Conservation (phyloP, 2,329 filamentous ascomycete genomes). For the Coniochaeta ligniaria region DNA sequence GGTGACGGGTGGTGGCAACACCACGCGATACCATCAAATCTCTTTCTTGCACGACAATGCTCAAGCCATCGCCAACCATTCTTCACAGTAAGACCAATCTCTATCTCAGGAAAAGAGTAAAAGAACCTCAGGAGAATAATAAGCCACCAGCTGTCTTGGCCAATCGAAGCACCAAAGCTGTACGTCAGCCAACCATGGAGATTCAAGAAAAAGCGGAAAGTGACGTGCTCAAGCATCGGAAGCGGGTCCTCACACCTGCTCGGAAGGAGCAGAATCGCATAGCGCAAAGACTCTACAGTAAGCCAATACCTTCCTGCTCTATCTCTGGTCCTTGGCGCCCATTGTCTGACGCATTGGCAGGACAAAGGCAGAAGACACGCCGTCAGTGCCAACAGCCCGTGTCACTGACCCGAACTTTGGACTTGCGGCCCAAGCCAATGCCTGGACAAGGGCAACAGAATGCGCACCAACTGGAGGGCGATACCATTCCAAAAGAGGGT, state of each 20-base stretch:
- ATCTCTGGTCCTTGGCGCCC: background rate
- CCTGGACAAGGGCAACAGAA: background rate
- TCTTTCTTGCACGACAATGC: too few relatives aligned
- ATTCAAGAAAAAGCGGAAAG: background rate
- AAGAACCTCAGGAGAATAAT: background rate
- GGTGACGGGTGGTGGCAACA: background rate
- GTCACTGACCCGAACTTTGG: background rate
- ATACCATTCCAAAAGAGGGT: background rate
- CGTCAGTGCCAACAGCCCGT: background rate
- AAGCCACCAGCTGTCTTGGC: too few relatives aligned
- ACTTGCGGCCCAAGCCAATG: background rate
- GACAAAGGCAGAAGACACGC: background rate
- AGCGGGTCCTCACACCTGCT: conserved; percentile 26
- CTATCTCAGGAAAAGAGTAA: background rate
- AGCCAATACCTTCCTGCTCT: conserved; percentile 7
- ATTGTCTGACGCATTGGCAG: background rate
- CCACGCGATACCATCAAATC: background rate
- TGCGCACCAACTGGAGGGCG: background rate
- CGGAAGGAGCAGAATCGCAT: conserved; percentile 28
- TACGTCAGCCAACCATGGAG: background rate
- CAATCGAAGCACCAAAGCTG: background rate
- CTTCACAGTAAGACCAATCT: too few relatives aligned
- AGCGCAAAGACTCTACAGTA: conserved; percentile 27
- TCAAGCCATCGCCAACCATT: too few relatives aligned
- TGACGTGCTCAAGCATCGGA: conserved; percentile 6